Base-by-base conservation (phyloP, 2,329 filamentous ascomycete genomes). In the Biscogniauxia marginata region DNA sequence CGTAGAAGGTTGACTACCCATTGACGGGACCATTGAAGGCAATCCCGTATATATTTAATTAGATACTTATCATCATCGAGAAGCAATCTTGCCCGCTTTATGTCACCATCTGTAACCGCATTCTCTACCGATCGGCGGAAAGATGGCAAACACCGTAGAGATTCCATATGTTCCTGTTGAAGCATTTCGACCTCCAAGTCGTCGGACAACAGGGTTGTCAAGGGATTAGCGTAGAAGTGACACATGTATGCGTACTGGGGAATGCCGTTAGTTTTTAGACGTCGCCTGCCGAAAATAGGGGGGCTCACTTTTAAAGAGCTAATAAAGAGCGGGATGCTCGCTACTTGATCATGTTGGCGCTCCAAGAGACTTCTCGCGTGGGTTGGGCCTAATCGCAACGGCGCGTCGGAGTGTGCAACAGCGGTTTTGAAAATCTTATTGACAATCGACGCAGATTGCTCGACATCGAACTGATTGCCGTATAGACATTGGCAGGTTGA, bases 191-290 rank as follows among this genome's bases (percentile, higher is more conserved):
- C 56, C 6, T 70, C 62, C 46, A 65, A 60, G n/a, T 69, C 66
- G 20, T 65, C 62, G 2, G 74, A 74, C 8, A 86, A 71, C 30
- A 93, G 79, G 3, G 91, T 71, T 58, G 86, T 90, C 3, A 92
- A 76, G 0, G 88, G 84, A 63, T 92, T 93, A 43, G 88, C 88
- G 64, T 91, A 93, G 67, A 90, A 93, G 69, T 92, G 89, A 55
- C 87, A 90, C 90, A 96, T 93, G 68, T 92, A 91, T 1, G 87
- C 85, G 73, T 93, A 95, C 83, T 91, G 70, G 11, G 21, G 46
- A 6, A 21, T 49, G 45, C 11, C 19, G 58, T 75, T 58, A 68
- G 65, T 50, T 46, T 54, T 56, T 59, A 47, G 21, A 11, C 52
- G 48, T 16, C 25, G n/a, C 13, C 45, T n/a, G 19, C n/a, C 5